phyloP scores from a whole-genome alignment of 305 asterid species.

The Petunia hybrid region DNA sequence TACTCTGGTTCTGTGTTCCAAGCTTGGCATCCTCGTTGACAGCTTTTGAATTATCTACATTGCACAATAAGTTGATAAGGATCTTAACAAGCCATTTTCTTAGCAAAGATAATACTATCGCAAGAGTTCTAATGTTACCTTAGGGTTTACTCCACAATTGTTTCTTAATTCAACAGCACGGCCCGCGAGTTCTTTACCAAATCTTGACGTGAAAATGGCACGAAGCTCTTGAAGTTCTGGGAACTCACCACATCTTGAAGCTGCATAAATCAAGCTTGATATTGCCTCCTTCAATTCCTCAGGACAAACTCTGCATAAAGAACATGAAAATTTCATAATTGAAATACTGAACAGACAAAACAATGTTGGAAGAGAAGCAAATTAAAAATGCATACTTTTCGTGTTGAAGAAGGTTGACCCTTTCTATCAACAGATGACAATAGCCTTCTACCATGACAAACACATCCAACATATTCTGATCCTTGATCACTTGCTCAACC shows the following conservation, averaged over 20 bases:
- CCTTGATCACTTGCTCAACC: conserved; percentile 94
- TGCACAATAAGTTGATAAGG: background rate
- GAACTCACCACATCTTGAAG: conserved; percentile 87
- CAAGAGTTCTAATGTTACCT: conserved; percentile 42
- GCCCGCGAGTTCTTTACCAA: conserved; percentile 68
- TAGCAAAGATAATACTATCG: background rate
- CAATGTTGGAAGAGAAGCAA: background rate
- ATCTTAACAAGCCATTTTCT: background rate
- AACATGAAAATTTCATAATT: background rate
- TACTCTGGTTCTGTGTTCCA: conserved; percentile 65
- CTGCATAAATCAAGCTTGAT: conserved; percentile 69
- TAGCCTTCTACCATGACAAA: conserved; percentile 66
- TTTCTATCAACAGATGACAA: conserved; percentile 65
- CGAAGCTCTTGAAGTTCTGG: conserved; percentile 90
- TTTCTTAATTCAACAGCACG: conserved; percentile 81
- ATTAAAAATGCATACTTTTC: conserved; percentile 53
- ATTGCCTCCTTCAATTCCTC: conserved; percentile 78
- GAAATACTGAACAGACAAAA: background rate
- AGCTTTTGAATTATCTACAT: conserved; percentile 75
- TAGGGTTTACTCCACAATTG: conserved; percentile 82
- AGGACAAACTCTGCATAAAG: conserved; percentile 64
- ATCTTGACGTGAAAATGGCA: conserved; percentile 51
- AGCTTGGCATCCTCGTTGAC: conserved; percentile 69
- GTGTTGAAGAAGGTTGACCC: conserved; percentile 65
- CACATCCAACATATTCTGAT: conserved; percentile 88